Evolutionary conservation across 176 grass and related monocot genomes (phyloP), one percentile per base, ranked within the genome.

Genomic region (Olyra latifolia): DNA sequence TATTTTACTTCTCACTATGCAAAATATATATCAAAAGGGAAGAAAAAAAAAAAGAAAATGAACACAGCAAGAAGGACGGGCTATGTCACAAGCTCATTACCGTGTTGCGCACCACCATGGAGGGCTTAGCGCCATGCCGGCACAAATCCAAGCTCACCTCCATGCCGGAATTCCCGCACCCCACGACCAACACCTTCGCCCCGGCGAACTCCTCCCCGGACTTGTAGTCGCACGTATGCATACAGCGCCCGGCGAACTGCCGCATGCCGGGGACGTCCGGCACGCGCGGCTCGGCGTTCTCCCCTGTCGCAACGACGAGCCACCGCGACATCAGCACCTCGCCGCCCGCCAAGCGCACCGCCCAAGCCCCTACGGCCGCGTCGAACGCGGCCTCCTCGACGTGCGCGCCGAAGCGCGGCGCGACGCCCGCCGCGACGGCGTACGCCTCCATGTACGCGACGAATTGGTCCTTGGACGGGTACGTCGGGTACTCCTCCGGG

Each of bases 111-210:
- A 99, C 96, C 39, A 95, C 93, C 84, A 99, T 76, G 40, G 82
- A 84, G 6, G 96, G 93, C 75, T 46, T 82, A 1, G 91, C 96
- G 57, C 83, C 83, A 19, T 99, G 82, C 32, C 86, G 69, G 77
- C 93, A 93, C 80, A 99, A 86, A 85, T 99, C 96, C 72, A 99
- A 68, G 84, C 96, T 93, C 76, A 99, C 90, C 89, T 99, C 96
- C 96, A 95, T 99, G 66, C 96, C 96, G 62, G 96, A 99, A 77
- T 99, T 99, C 68, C 96, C 96, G 70, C 96, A 99, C 4, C 96
- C 96, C 0, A 99, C 66, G 13, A 99, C 96, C 46, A 99, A 56
- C 40, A 99, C 96, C 84, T 91, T 99, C 61, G 86, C 57, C 15
- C 88, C 86, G 9, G 76, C 66, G n/a, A 95, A 95, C 40, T 84